Evolutionary conservation across 192 early-diverging fungal genomes (phyloP).

Genomic region (Spizellomyces punctatus): DNA sequence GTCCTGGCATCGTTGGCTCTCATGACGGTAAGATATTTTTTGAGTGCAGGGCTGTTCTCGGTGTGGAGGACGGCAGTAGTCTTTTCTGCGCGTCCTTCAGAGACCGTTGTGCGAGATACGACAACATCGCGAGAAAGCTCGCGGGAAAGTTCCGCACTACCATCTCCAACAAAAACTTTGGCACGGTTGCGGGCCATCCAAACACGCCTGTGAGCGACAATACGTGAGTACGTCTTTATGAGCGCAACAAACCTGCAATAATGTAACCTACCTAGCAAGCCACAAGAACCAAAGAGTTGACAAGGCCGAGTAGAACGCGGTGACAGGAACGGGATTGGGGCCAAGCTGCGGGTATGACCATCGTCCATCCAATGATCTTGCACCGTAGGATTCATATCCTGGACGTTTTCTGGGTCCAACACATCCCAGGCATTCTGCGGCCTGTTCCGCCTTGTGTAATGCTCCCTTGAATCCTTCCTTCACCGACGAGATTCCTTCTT

Average conservation of each 20-base stretch:
- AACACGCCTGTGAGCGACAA: constrained; percentile 26
- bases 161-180: constrained; percentile 42
- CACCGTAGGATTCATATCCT: not conserved
- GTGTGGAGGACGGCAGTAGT: constrained; percentile 29
- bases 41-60: constrained; percentile 11
- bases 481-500: constrained; percentile 17
- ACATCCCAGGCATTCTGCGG: constrained; percentile 28
- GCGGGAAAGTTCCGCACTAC: constrained; percentile 32
- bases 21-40: constrained; percentile 14
- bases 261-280: constrained; percentile 28
- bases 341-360: constrained; percentile 14
- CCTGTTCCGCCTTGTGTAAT: constrained; percentile 33
- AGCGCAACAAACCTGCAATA: constrained; percentile 6
- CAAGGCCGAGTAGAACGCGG: constrained; percentile 41
- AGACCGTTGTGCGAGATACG: constrained; percentile 27
- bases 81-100: constrained; percentile 10
- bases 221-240: not conserved
- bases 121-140: constrained; percentile 35
- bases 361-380: constrained; percentile 1
- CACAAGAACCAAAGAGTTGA: constrained; percentile 41
- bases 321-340: constrained; percentile 38
- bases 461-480: constrained; percentile 20
- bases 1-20: constrained; percentile 28
- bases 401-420: constrained; percentile 17
- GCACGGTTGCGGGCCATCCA: constrained; percentile 38